Evolutionary conservation across 2,329 filamentous ascomycete genomes (phyloP).

Genomic region (Ophiostoma novo-ulmi): DNA sequence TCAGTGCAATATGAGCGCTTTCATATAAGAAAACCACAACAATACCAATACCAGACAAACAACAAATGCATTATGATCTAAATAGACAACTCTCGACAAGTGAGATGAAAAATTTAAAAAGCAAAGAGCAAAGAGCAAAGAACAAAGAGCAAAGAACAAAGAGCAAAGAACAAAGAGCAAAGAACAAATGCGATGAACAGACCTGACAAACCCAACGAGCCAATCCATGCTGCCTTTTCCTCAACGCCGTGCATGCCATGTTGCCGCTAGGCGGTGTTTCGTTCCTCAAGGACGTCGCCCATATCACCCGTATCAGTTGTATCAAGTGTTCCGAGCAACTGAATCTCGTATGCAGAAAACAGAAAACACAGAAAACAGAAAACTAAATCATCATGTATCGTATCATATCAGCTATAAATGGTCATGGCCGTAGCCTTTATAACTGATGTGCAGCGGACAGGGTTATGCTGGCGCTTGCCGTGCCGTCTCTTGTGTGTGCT

Average conservation of each 20-base stretch:
- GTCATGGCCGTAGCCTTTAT: not conserved
- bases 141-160: too few species aligned
- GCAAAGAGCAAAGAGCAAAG: not conserved
- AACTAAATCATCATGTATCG: not conserved
- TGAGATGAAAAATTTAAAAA: too few species aligned
- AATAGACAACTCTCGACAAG: not conserved
- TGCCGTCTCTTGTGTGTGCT: conserved; percentile 1
- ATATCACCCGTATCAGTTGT: not conserved
- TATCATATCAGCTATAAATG: not conserved
- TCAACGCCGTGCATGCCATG: not conserved
- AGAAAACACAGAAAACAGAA: not conserved
- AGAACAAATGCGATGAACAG: not conserved
- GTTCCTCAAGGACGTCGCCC: not conserved
- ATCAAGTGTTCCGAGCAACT: not conserved
- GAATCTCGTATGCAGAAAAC: not conserved
- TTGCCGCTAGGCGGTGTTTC: not conserved
- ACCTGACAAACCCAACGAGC: not conserved
- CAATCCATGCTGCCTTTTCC: not conserved
- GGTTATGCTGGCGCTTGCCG: not conserved
- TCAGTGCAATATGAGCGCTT: not conserved
- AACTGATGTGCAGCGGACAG: not conserved
- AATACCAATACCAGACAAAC: not conserved
- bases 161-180: not conserved
- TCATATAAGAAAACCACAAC: conserved; percentile 1
- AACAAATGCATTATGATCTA: not conserved